Evolutionary conservation across 2,329 filamentous ascomycete species (phyloP).

Genomic region (Penicillium thymicola): DNA sequence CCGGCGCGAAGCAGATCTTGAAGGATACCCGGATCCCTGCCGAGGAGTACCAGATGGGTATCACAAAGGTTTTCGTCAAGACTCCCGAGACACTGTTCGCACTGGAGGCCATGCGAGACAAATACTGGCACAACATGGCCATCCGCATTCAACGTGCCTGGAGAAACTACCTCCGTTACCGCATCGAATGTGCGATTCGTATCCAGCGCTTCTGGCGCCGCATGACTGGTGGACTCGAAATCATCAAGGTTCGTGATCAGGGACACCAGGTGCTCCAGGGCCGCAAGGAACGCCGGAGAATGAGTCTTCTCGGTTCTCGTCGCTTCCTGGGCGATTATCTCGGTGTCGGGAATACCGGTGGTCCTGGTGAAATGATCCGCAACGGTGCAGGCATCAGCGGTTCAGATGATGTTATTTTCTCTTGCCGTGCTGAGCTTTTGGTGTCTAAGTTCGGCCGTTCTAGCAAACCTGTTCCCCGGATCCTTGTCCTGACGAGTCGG

Average conservation of each 20-base stretch:
- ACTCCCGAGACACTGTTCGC: constrained; percentile 96
- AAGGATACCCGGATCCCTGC: constrained; percentile 93
- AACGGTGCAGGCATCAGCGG: constrained; percentile 65
- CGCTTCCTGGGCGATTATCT: constrained; percentile 95
- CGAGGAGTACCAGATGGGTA: constrained; percentile 96
- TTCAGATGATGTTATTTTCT: constrained; percentile 75
- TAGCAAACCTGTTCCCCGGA: constrained; percentile 85
- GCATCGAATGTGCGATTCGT: constrained; percentile 84
- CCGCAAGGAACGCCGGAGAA: constrained; percentile 85
- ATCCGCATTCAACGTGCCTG: constrained; percentile 95
- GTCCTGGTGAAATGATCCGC: constrained; percentile 77
- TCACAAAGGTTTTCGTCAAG: constrained; percentile 97
- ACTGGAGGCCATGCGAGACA: constrained; percentile 93
- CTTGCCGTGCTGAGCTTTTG: constrained; percentile 82
- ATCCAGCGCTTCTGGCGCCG: constrained; percentile 96
- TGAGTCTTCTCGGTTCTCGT: constrained; percentile 85
- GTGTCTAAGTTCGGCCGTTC: constrained; percentile 95
- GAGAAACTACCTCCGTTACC: constrained; percentile 91
- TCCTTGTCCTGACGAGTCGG: constrained; percentile 77
- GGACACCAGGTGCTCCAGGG: constrained; percentile 78
- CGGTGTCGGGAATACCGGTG: constrained; percentile 75
- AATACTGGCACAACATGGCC: constrained; percentile 99
- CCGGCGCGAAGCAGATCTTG: constrained; percentile 85
- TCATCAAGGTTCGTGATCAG: constrained; percentile 80
- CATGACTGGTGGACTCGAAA: constrained; percentile 85